Evolutionary conservation across 805 yeast genomes (phyloP), one percentile per base, ranked within the genome.

Genomic region (Saturnispora dispora): DNA sequence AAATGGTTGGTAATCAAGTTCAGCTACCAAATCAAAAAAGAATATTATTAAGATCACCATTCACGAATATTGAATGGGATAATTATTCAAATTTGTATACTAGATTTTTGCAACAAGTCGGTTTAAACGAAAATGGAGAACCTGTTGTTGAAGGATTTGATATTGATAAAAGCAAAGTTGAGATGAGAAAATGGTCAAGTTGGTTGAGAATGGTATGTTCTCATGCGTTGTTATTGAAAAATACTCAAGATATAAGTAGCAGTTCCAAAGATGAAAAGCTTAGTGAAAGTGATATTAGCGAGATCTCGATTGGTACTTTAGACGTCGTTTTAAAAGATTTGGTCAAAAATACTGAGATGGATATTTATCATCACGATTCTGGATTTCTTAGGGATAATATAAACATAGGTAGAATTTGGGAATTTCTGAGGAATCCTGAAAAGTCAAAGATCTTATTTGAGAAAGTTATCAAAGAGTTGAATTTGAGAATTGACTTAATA

Each of bases 61-160:
- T 93, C 63, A 81, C 85, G 3, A 81, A 88, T 0, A 78, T 93
- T 20, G 99, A 93, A 63, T 85, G 85, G 60, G 88, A 87, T 61
- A 83, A 87, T 59, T 93, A 93, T 62, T 76, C 81, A 48, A 80
- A 81, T 56, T 58, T 79, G 20, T 79, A 79, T 60, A 72, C 75
- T 18, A 75, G 77, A n/a, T 88, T 88, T 60, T 69, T 80, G 48
- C 60, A 66, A 15, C 76, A 71, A 30, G 85, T 79, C 32, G 81
- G 82, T 4, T 69, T 82, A 11, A 66, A 71, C 59, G 78, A 76
- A 8, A 65, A 70, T 32, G 81, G 81, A 15, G 71, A 71, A 40
- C 83, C 84, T 0, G 63, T 71, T 1, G 60, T 68, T 4, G 73
- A 72, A 10, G 77, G 72, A 56, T 73, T 79, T 78, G 72, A 74